Evolutionary conservation across 75 land plant species (phyloP), one percentile per base, ranked within the genome.

Genomic region (Azolla pinnata): DNA sequence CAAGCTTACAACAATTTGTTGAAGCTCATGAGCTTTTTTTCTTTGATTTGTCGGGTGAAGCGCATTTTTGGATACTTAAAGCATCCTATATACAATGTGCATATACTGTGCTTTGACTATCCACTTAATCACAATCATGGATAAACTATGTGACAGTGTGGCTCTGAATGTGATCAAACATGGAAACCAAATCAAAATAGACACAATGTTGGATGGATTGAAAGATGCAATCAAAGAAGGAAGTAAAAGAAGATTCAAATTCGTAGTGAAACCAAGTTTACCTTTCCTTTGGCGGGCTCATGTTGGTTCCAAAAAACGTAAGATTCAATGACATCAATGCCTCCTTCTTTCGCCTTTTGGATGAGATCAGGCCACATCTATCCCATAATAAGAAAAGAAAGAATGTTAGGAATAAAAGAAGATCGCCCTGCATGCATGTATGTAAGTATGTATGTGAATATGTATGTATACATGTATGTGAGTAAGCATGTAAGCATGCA

Each of bases 321-420:
- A 23, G 54, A 25, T 3, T 52, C 54, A 2, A 52, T 26, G 28
- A 52, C 54, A 25, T 52, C 54, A 26, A 52, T 25, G 54, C 54
- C 54, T 18, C 54, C 54, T 24, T 52, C 29, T 27, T 52, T 52
- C 5, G 54, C 54, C 10, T 52, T 23, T 4, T 24, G 12, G 2
- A 52, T 52, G 54, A 52, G 54, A 52, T 52, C 54, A 4, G 54
- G 54, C 54, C 54, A 52, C 54, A 52, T 52, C 54, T 52, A 52
- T 12, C 10, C 25, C 5, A 52, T 2, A 52, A 16, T 12, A 52
- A 3, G 14, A 24, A 27, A 16, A 4, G 2, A 35, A 12, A 35
- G 40, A 35, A 35, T 35, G 40, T 5, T 35, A 35, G 12, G 12
- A 5, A 35, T 35, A 12, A 35, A 12, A 35, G 5, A 12, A 35